Evolutionary conservation across 345 rosid species (phyloP).

Genomic region (Balakata baccata): DNA sequence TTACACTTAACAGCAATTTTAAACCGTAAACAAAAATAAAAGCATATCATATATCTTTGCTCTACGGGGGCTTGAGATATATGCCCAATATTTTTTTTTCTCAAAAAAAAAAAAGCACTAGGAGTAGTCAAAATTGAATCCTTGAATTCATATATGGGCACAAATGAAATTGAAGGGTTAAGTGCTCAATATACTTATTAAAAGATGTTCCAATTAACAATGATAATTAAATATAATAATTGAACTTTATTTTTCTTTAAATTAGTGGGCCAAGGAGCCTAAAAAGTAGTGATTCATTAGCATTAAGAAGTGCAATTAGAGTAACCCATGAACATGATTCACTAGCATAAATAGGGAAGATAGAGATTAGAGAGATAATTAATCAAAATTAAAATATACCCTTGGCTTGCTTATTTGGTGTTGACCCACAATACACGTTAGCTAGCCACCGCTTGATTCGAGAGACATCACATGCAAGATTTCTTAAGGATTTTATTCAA

Average conservation of each 20-base stretch:
- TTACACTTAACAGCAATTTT: no score
- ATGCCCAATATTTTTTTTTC: neutral
- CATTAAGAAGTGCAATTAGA: neutral
- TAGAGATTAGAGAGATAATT: neutral
- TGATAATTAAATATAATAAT: neutral
- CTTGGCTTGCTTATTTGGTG: neutral
- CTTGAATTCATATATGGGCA: neutral
- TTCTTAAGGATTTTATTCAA: slow-evolving; percentile 6
- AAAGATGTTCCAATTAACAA: slow-evolving; percentile 2
- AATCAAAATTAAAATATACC: neutral
- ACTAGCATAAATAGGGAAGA: neutral
- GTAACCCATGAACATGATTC: neutral
- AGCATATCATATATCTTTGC: slow-evolving; percentile 27
- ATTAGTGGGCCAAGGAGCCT: neutral
- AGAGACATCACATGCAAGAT: neutral
- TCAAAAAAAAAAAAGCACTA: neutral
- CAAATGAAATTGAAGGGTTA: slow-evolving; percentile 2
- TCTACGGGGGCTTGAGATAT: slow-evolving; percentile 16
- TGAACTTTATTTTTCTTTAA: neutral
- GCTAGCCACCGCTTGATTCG: neutral
- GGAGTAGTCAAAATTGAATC: neutral
- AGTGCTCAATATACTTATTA: neutral
- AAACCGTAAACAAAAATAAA: neutral
- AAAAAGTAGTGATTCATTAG: neutral
- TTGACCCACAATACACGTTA: neutral